Evolutionary conservation across 371 early-diverging fungal genomes (phyloP), one percentile per base, ranked within the genome.

Genomic region (Dipsacomyces acuminosporus): DNA sequence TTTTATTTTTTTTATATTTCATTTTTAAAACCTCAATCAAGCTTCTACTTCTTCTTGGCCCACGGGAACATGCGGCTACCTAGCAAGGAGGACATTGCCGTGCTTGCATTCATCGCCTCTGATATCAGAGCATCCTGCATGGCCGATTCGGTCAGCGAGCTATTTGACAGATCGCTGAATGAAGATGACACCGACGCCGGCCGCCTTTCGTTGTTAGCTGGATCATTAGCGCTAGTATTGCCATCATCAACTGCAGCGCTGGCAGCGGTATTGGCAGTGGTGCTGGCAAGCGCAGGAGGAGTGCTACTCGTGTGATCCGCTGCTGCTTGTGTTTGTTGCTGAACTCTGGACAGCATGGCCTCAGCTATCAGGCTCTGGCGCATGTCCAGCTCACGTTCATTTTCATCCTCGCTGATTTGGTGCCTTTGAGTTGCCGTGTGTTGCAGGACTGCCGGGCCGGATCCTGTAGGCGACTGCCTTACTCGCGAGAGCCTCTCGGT

Each of bases 61-160:
- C 69, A 67, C 11, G 69, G 69, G 36, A 67, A 67, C 59, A 67
- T 48, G 0, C 63, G 51, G 41, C 69, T 67, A 17, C 63, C 63
- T 0, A 67, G 48, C 20, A 67, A 42, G 9, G 69, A 65, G 5
- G 58, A 51, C 69, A 67, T 61, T 14, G 52, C 48, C 2, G 69
- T 62, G 63, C 63, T 62, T 0, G 54, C 58, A 30, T 61, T 61
- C 69, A 67, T 58, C 7, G 63, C 63, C 20, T 67, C 69, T 0
- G 69, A 48, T 8, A 67, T 45, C 21, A 67, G 45, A 15, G 69
- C 69, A 34, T 67, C 69, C 42, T 67, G 69, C 69, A 67, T 61
- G 1, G 69, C 69, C 17, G 69, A 69, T 30, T 62, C 63, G 1
- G 63, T 69, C 49, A 69, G 21, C 18, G 69, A 69, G 42, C 52